Conservation (phyloP, 768 basidiomycete genomes). For the Rhizopogon vesiculosus region DNA sequence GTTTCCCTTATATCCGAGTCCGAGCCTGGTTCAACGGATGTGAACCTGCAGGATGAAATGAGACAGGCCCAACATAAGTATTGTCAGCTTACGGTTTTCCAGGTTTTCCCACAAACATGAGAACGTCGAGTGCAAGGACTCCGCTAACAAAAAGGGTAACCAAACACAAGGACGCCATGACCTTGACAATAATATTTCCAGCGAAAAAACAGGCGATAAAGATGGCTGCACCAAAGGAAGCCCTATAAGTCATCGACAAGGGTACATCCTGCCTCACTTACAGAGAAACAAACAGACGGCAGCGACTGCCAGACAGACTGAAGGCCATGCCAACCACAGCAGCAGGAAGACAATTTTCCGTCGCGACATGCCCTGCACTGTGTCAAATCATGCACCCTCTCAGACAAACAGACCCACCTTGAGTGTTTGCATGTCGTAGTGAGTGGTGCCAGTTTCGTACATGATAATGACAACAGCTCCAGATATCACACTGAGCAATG, state of each 20-base stretch:
- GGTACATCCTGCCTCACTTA: neutral
- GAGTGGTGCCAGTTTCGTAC: neutral
- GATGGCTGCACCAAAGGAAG: neutral
- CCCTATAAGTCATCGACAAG: neutral
- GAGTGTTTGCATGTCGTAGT: neutral
- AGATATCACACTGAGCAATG: neutral
- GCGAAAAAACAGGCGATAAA: neutral
- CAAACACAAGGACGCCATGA: neutral
- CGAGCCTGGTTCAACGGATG: too few relatives aligned
- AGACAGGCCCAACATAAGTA: neutral
- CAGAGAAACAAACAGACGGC: neutral
- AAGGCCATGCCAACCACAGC: neutral
- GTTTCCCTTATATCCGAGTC: too few relatives aligned
- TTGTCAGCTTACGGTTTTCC: too few relatives aligned
- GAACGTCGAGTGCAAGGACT: neutral
- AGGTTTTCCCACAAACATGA: too few relatives aligned
- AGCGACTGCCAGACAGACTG: neutral
- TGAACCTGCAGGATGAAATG: neutral
- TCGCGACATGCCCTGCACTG: neutral
- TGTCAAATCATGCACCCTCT: neutral
- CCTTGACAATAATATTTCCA: neutral
- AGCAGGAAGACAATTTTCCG: neutral
- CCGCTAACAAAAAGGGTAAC: neutral
- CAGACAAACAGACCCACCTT: neutral
- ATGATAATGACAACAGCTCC: neutral